Evolutionary conservation across 208 protist species (phyloP).

Genomic region (Trichomonas gallinae): DNA sequence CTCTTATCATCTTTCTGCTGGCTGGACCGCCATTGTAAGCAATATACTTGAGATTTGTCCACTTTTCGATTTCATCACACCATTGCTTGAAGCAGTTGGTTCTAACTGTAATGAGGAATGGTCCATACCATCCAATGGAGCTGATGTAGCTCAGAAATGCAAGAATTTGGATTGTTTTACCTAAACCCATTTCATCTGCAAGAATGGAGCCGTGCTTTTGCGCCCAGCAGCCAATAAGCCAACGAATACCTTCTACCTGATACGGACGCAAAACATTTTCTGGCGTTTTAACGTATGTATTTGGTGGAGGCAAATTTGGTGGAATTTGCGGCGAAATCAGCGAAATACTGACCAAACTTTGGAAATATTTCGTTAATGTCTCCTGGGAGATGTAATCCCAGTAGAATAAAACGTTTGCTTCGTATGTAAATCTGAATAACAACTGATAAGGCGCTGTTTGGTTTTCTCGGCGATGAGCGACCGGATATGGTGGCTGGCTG

Average conservation of each 20-base stretch:
- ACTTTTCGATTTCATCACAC: constrained; percentile 17
- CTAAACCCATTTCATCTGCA: constrained; percentile 81
- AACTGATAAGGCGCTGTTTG: no score
- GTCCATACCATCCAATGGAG: not conserved
- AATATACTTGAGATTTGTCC: constrained; percentile 18
- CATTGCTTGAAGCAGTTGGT: not conserved
- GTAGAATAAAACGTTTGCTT: not conserved
- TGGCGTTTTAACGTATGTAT: not conserved
- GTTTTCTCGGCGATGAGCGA: not conserved
- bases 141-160: not conserved
- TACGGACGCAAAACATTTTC: not conserved
- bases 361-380: not conserved
- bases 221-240: constrained; percentile 77
- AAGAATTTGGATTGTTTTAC: constrained; percentile 19
- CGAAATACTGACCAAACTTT: not conserved
- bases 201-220: constrained; percentile 82
- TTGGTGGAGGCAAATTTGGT: not conserved
- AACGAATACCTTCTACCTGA: constrained; percentile 53
- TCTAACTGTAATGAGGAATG: not conserved
- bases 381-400: not conserved
- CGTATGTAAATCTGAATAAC: not conserved
- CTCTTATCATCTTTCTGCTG: not conserved
- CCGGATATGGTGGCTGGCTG: no score
- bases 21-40: not conserved
- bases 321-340: not conserved